phyloP scores from a whole-genome alignment of 1,284 basidiomycete species.

The Porodaedalea pini region DNA sequence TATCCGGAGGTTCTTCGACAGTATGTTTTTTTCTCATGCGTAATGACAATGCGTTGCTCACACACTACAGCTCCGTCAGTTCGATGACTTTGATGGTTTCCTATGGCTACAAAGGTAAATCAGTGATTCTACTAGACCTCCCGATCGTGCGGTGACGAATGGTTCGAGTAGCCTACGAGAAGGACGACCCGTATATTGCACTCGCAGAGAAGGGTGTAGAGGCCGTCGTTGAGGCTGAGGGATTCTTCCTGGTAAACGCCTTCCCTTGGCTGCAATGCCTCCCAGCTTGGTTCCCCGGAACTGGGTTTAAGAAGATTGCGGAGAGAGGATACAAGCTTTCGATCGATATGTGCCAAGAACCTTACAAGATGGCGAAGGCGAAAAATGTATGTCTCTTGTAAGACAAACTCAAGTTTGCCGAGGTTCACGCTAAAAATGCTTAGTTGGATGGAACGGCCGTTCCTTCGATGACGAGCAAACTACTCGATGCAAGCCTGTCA shows the following conservation, averaged over 20 bases:
- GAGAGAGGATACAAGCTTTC: conserved; percentile 39
- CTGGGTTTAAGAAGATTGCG: conserved; percentile 45
- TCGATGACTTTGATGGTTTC: conserved; percentile 15
- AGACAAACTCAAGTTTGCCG: not conserved
- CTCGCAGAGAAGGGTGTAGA: conserved; percentile 6
- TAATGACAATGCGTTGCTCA: not conserved
- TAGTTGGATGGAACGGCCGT: not conserved
- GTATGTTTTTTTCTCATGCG: conserved; percentile 15
- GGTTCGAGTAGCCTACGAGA: not conserved
- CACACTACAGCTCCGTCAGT: not conserved
- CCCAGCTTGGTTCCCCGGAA: conserved; percentile 19
- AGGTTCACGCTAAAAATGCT: not conserved
- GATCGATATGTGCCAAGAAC: conserved; percentile 8
- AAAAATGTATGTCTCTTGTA: conserved; percentile 3
- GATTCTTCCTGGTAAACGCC: conserved; percentile 15
- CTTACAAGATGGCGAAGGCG: conserved; percentile 7
- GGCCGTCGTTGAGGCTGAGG: not conserved
- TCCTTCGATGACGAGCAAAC: conserved; percentile 16
- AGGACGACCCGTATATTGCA: conserved; percentile 13
- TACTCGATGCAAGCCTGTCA: conserved; percentile 1
- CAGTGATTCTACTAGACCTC: not conserved
- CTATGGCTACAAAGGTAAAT: conserved; percentile 18
- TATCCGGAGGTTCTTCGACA: conserved; percentile 26
- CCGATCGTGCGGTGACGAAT: not conserved
- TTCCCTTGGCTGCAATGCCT: conserved; percentile 11